Conservation (phyloP, 1,284 basidiomycete genomes). For the Rhodotorula sp. region DNA sequence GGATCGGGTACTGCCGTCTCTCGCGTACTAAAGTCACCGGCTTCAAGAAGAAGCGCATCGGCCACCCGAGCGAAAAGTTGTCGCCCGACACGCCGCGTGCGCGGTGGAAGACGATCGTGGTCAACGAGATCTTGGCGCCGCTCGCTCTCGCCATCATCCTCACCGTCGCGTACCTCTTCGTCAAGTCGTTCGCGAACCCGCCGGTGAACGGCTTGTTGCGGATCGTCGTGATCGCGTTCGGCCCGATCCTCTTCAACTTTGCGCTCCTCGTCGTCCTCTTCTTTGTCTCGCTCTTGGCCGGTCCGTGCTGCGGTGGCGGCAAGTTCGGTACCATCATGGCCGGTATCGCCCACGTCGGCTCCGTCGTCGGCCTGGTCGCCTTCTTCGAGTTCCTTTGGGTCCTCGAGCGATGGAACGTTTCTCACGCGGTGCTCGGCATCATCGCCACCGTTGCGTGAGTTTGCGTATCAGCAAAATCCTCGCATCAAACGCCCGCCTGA, state of each 20-base stretch:
- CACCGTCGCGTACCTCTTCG: slow-evolving; percentile 78
- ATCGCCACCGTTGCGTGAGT: slow-evolving; percentile 48
- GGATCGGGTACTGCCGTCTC: slow-evolving; percentile 94
- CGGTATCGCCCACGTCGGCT: slow-evolving; percentile 74
- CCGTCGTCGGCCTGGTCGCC: slow-evolving; percentile 75
- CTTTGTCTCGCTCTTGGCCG: slow-evolving; percentile 85
- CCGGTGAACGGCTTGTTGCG: slow-evolving; percentile 73
- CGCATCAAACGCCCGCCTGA: background rate
- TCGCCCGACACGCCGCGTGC: slow-evolving; percentile 86
- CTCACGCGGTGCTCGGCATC: slow-evolving; percentile 67
- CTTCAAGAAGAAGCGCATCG: slow-evolving; percentile 93
- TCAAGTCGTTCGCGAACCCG: slow-evolving; percentile 54
- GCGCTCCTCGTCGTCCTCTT: slow-evolving; percentile 81
- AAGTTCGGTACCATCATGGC: slow-evolving; percentile 89
- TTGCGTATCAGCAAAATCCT: background rate
- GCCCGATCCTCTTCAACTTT: slow-evolving; percentile 94
- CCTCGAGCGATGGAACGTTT: slow-evolving; percentile 86
- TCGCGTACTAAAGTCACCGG: slow-evolving; percentile 94
- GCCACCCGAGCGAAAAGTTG: slow-evolving; percentile 89
- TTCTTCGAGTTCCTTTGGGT: slow-evolving; percentile 98
- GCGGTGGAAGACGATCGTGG: slow-evolving; percentile 78
- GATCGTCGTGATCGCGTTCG: slow-evolving; percentile 87
- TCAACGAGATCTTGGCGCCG: slow-evolving; percentile 84
- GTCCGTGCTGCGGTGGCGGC: slow-evolving; percentile 78
- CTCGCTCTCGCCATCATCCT: slow-evolving; percentile 77